Conservation (phyloP, 805 yeast species). For the Schizosaccharomyces pombe region DNA sequence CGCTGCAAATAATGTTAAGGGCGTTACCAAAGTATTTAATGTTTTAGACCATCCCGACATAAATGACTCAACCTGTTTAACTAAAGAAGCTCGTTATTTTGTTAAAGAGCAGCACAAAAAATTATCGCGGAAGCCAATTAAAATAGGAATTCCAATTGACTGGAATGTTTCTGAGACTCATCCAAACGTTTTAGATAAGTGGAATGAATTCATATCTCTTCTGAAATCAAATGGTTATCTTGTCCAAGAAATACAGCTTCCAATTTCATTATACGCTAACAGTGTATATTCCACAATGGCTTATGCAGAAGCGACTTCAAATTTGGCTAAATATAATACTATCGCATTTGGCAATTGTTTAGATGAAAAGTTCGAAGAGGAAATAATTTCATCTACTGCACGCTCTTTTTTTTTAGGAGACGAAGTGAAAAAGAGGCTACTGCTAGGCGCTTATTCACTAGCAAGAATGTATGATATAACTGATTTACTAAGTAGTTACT, state of each 20-base stretch:
- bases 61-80: slow-evolving; percentile 50
- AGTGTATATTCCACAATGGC: slow-evolving; percentile 74
- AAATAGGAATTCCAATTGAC: slow-evolving; percentile 55
- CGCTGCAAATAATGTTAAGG: slow-evolving; percentile 27
- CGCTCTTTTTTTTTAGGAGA: slow-evolving; percentile 47
- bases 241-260: slow-evolving; percentile 43
- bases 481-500: not conserved
- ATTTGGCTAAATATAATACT: slow-evolving; percentile 76
- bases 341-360: slow-evolving; percentile 52
- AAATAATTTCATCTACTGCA: slow-evolving; percentile 17
- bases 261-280: slow-evolving; percentile 38
- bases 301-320: slow-evolving; percentile 85
- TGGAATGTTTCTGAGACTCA: slow-evolving; percentile 34
- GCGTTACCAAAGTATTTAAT: slow-evolving; percentile 26
- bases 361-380: slow-evolving; percentile 13
- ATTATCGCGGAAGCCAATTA: slow-evolving; percentile 15
- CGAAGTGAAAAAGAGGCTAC: slow-evolving; percentile 64
- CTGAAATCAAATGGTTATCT: slow-evolving; percentile 28
- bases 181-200: slow-evolving; percentile 21
- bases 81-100: slow-evolving; percentile 10
- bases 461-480: slow-evolving; percentile 34
- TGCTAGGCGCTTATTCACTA: slow-evolving; percentile 68
- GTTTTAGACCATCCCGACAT: slow-evolving; percentile 31
- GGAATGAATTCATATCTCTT: slow-evolving; percentile 23
- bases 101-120: not conserved